These are phyloP conservation scores for Tolypocladium ovalisporum DNA, from an alignment of 2,329 filamentous ascomycete species.

Conservation along the genomic window DNA sequence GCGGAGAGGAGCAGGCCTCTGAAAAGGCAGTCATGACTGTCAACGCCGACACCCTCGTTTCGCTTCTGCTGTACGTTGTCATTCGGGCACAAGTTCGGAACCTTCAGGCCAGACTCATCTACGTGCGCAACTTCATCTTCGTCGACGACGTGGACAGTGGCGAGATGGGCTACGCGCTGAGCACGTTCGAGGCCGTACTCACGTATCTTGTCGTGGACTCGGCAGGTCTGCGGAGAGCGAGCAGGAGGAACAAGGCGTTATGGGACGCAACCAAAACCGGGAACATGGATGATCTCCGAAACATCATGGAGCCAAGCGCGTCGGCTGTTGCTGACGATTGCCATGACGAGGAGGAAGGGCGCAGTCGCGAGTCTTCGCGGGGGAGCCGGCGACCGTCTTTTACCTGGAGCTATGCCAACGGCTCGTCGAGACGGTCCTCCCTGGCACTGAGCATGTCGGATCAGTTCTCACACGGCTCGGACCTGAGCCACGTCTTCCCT, in stretches of 20 bases:
- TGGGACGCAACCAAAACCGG: constrained; percentile 83
- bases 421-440: constrained; percentile 31
- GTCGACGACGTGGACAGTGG: constrained; percentile 95
- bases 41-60: constrained; percentile 87
- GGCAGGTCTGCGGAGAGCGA: constrained; percentile 69
- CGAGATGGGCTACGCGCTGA: constrained; percentile 90
- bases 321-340: constrained; percentile 35
- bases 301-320: constrained; percentile 64
- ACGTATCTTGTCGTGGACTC: constrained; percentile 81
- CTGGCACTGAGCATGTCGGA: constrained; percentile 32
- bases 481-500: constrained; percentile 78
- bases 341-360: constrained; percentile 29
- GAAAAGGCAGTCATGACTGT: constrained; percentile 50
- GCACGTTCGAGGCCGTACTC: constrained; percentile 89
- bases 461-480: constrained; percentile 43
- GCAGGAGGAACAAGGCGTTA: constrained; percentile 70
- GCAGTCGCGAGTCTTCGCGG: constrained; percentile 34
- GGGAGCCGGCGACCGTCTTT: constrained; percentile 34
- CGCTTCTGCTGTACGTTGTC: constrained; percentile 79
- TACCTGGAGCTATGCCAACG: constrained; percentile 36
- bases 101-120: constrained; percentile 78
- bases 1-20: constrained; percentile 20
- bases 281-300: constrained; percentile 61
- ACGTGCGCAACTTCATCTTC: constrained; percentile 96
- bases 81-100: constrained; percentile 83